Evolutionary conservation across 2,329 filamentous ascomycete species (phyloP).

Genomic region (Albifimbria verrucaria): DNA sequence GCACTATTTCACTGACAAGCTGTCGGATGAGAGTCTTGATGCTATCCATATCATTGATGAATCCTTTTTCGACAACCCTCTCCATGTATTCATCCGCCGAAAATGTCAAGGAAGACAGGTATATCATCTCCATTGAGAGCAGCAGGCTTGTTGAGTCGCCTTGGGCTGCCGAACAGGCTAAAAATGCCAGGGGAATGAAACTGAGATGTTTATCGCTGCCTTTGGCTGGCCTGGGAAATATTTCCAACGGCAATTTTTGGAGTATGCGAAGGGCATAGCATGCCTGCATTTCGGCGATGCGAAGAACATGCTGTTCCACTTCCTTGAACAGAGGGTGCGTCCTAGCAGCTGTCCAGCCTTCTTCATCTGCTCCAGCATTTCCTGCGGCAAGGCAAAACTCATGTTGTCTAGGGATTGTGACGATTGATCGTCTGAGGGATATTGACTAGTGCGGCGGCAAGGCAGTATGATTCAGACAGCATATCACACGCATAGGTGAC

Average conservation of each 20-base stretch:
- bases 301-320: no score
- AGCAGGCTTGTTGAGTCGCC: background rate
- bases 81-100: conserved; percentile 12
- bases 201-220: conserved; percentile 7
- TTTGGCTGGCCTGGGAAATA: conserved; percentile 1
- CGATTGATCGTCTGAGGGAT: background rate
- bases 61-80: conserved; percentile 3
- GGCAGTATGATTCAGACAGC: conserved; percentile 9
- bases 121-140: conserved; percentile 10
- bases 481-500: conserved; percentile 8
- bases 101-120: conserved; percentile 5
- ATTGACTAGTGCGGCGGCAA: conserved; percentile 1
- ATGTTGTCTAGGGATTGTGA: no score
- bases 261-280: background rate
- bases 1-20: background rate
- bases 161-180: conserved; percentile 4
- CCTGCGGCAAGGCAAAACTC: no score
- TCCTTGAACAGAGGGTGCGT: no score
- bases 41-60: background rate
- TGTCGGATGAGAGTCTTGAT: background rate
- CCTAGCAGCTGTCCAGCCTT: no score
- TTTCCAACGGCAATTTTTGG: background rate
- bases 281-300: no score
- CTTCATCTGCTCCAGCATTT: no score
- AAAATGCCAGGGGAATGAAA: conserved; percentile 9